Evolutionary conservation across 495 filamentous ascomycete genomes (phyloP).

Genomic region (Penicillium canariense): DNA sequence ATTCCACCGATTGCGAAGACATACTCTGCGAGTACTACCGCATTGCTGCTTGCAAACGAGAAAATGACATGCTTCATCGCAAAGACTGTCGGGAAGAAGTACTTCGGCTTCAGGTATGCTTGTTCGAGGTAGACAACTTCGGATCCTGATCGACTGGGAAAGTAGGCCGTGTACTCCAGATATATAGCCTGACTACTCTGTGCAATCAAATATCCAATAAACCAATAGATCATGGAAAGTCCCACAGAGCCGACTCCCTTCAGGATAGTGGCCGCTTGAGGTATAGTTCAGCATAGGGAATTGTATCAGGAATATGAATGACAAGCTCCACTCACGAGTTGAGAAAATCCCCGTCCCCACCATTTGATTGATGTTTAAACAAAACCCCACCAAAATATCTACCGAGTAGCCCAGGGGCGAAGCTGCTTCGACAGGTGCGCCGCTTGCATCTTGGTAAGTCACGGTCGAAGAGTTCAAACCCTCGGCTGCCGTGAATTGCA

Average conservation of each 20-base stretch:
- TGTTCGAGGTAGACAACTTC: slow-evolving; percentile 68
- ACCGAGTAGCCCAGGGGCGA: slow-evolving; percentile 63
- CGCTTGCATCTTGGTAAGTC: slow-evolving; percentile 61
- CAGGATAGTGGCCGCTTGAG: slow-evolving; percentile 54
- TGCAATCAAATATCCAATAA: slow-evolving; percentile 55
- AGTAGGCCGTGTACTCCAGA: slow-evolving; percentile 59
- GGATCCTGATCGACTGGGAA: slow-evolving; percentile 62
- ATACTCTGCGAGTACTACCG: slow-evolving; percentile 59
- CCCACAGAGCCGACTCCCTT: slow-evolving; percentile 58
- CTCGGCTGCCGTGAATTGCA: slow-evolving; percentile 50
- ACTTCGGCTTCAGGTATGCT: slow-evolving; percentile 58
- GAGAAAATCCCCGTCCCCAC: slow-evolving; percentile 66
- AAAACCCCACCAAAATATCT: slow-evolving; percentile 52
- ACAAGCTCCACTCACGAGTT: slow-evolving; percentile 46
- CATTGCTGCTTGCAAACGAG: slow-evolving; percentile 62
- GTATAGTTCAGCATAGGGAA: background rate
- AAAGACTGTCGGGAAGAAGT: slow-evolving; percentile 60
- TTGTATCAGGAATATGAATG: background rate
- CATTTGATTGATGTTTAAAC: slow-evolving; percentile 64
- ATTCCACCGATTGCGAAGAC: slow-evolving; percentile 49
- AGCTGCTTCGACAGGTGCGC: slow-evolving; percentile 58
- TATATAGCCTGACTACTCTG: slow-evolving; percentile 52
- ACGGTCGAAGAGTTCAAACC: slow-evolving; percentile 54
- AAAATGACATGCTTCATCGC: slow-evolving; percentile 58
- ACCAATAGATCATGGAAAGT: slow-evolving; percentile 59